Evolutionary conservation across 306 rosid species (phyloP), one percentile per base, ranked within the genome.

Genomic region (Senna tora): DNA sequence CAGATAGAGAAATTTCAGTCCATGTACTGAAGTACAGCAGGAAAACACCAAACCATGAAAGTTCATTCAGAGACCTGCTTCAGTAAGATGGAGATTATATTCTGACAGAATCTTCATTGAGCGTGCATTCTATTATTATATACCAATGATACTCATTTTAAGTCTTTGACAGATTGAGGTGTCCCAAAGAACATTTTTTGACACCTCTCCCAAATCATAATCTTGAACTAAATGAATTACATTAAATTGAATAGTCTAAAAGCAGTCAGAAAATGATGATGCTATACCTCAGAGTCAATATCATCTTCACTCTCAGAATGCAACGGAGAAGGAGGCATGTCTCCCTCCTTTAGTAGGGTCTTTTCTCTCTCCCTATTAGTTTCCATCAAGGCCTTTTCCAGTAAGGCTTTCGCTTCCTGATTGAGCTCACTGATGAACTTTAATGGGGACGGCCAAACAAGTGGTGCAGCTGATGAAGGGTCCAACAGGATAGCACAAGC

Each of bases 381-480:
- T 81, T 90, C 96, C 59, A 78, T 79, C 82, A 92, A 86, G 12
- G 96, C 98, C 56, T 77, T 86, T 79, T 92, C 95, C 74, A 92
- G 69, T 65, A 92, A 72, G 59, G 86, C 88, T 70, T 90, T 92
- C 14, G 96, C 98, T 46, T 92, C 98, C 15, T 84, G 88, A 67
- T 85, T 84, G 66, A 92, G 95, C 82, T 92, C 91, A n/a, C 88
- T 85, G 66, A 92, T 90, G 82, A 92, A 88, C 84, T 90, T 88
- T 65, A 92, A 69, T 6, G 94, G 96, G 7, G 98, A 86, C 54
- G 98, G 98, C 98, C 98, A 92, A 67, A 92, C 95, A 50, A 92
- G 92, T 1, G 91, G 98, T 71, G 91, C 96, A 15, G 96, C 95
- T 20, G 98, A 73, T 54, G 96, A 86, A 36, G 96, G 96, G 67